A percentile compares a stretch with the other conserved stretches of the same genome.
phyloP scores from a whole-genome alignment of 257 asterid species.

The Osmanthus fragrans region DNA sequence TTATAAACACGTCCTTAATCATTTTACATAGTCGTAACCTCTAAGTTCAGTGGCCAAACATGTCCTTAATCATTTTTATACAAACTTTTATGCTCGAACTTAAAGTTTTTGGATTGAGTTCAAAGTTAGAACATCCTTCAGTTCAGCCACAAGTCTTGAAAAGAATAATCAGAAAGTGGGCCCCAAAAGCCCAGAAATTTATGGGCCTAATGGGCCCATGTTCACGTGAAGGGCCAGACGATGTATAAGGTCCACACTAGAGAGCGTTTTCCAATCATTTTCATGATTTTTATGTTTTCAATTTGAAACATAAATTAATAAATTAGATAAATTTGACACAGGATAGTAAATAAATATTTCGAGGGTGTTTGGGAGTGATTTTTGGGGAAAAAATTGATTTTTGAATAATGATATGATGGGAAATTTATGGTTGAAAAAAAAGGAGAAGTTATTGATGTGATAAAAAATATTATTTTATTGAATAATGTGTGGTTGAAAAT shows the following conservation, averaged over 20 bases:
- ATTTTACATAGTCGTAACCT: too few species aligned
- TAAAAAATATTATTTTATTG: too few species aligned
- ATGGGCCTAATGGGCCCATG: conserved; percentile 16
- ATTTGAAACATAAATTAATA: background rate
- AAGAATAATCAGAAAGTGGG: background rate
- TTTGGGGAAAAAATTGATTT: too few species aligned
- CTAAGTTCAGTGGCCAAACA: too few species aligned
- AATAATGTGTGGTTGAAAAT: too few species aligned
- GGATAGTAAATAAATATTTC: too few species aligned
- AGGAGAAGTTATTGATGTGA: too few species aligned
- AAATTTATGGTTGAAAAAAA: too few species aligned
- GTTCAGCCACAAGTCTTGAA: background rate
- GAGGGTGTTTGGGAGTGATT: too few species aligned
- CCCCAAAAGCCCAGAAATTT: background rate
- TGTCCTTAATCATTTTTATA: too few species aligned
- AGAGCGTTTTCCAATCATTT: conserved; percentile 5
- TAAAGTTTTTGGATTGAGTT: background rate
- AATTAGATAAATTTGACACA: background rate
- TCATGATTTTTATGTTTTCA: background rate
- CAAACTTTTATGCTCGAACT: too few species aligned
- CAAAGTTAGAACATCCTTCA: background rate
- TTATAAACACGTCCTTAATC: background rate
- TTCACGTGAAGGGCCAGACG: conserved; percentile 35
- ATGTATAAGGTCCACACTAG: conserved; percentile 17
- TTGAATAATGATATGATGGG: too few species aligned